A percentile compares a stretch with the other conserved stretches of the same genome.
Conservation (phyloP, 768 basidiomycete species). For the Boletus patriciae region DNA sequence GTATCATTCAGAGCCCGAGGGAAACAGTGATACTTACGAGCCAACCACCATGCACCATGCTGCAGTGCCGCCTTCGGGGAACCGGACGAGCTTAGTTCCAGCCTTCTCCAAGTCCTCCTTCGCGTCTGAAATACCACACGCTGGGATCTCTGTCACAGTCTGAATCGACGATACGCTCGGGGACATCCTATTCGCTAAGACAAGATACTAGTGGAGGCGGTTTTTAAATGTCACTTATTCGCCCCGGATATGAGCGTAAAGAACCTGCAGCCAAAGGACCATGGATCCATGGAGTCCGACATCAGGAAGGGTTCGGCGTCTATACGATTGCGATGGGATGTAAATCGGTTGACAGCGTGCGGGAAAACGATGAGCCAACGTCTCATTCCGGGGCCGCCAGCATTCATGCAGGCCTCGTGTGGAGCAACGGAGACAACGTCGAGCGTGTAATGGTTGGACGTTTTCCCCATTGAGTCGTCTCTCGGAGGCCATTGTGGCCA, state of each 20-base stretch:
- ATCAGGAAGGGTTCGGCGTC: neutral
- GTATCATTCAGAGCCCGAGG: neutral
- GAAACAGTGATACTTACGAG: conserved; percentile 11
- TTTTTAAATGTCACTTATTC: neutral
- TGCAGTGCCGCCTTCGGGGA: conserved; percentile 30
- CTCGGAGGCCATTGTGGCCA: neutral
- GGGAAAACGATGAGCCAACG: neutral
- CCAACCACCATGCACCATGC: conserved; percentile 30
- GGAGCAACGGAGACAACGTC: neutral
- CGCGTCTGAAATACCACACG: neutral
- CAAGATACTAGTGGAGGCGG: too few species aligned
- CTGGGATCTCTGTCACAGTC: neutral
- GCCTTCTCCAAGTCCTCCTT: conserved; percentile 1
- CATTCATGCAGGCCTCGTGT: neutral
- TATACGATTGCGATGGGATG: neutral
- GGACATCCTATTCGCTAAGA: conserved; percentile 1
- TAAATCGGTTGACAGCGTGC: neutral
- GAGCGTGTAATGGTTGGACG: too few species aligned
- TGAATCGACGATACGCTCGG: conserved; percentile 1
- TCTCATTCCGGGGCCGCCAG: neutral
- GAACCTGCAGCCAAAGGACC: neutral
- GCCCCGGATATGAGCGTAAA: neutral
- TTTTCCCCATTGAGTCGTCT: neutral
- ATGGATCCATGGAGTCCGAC: neutral
- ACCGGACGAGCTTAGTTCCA: neutral